Evolutionary conservation across 1,284 basidiomycete species (phyloP).

Genomic region (Melampsora abietis-canadensis): DNA sequence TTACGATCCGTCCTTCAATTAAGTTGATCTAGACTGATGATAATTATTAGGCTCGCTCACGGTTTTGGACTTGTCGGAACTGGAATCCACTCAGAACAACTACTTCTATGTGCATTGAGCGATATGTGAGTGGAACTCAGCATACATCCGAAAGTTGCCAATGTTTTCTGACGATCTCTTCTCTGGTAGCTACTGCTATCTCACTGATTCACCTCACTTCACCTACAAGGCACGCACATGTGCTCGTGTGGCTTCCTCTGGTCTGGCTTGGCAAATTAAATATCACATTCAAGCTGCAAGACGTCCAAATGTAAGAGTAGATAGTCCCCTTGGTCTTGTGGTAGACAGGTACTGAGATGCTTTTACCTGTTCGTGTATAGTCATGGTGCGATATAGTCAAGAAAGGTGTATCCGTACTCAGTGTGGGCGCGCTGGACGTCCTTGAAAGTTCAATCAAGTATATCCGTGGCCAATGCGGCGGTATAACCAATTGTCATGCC

Average conservation of each 20-base stretch:
- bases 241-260: slow-evolving; percentile 29
- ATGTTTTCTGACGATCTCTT: neutral
- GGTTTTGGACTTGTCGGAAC: slow-evolving; percentile 39
- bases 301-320: slow-evolving; percentile 5
- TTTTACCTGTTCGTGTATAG: neutral
- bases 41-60: slow-evolving; percentile 18
- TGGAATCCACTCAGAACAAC: slow-evolving; percentile 34
- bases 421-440: slow-evolving; percentile 29
- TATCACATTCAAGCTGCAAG: slow-evolving; percentile 31
- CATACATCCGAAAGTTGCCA: neutral
- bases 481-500: slow-evolving; percentile 13
- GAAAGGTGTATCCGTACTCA: slow-evolving; percentile 28
- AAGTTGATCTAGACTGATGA: too few relatives aligned
- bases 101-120: slow-evolving; percentile 29
- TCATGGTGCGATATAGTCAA: neutral
- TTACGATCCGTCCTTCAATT: neutral
- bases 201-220: slow-evolving; percentile 25
- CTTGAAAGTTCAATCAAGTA: slow-evolving; percentile 34
- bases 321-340: neutral
- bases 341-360: too few relatives aligned
- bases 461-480: neutral
- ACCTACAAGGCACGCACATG: slow-evolving; percentile 26
- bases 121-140: slow-evolving; percentile 17
- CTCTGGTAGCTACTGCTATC: slow-evolving; percentile 22
- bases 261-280: slow-evolving; percentile 40